Evolutionary conservation across 169 alveolate species (phyloP).

Genomic region (Babesia ovis): DNA sequence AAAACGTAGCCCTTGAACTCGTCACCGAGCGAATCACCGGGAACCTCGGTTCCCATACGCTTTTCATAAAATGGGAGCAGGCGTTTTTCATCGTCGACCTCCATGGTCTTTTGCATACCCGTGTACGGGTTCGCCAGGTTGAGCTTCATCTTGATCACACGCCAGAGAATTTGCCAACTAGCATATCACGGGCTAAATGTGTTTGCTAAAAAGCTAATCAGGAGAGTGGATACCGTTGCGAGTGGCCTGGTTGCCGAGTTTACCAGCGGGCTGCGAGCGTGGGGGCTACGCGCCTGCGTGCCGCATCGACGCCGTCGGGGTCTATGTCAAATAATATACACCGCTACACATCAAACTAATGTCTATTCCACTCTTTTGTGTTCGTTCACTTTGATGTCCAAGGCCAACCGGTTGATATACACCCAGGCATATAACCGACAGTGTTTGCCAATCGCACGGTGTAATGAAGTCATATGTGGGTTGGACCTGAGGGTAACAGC

Average conservation of each 20-base stretch:
- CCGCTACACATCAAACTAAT: too few relatives aligned
- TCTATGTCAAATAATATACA: too few relatives aligned
- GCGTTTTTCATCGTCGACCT: conserved; percentile 98
- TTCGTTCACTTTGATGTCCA: too few relatives aligned
- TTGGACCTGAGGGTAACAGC: too few relatives aligned
- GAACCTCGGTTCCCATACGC: conserved; percentile 97
- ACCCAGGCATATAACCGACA: too few relatives aligned
- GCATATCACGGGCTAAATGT: conserved; percentile 4
- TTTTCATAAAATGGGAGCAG: conserved; percentile 96
- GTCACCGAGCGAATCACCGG: conserved; percentile 97
- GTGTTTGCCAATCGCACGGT: too few relatives aligned
- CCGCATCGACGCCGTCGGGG: too few relatives aligned
- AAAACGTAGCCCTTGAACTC: conserved; percentile 96
- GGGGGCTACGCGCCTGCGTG: conserved; percentile 51
- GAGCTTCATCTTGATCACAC: conserved; percentile 87
- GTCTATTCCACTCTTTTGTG: too few relatives aligned
- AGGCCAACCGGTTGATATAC: too few relatives aligned
- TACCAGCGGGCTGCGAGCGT: conserved; percentile 3
- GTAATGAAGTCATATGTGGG: too few relatives aligned
- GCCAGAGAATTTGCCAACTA: background rate
- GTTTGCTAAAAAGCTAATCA: background rate
- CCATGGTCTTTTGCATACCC: conserved; percentile 95
- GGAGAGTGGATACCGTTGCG: background rate
- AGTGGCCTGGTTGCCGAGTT: background rate
- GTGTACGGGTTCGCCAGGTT: conserved; percentile 94